phyloP scores from a whole-genome alignment of 2,329 filamentous ascomycete species.

The Aureobasidium subglaciale region DNA sequence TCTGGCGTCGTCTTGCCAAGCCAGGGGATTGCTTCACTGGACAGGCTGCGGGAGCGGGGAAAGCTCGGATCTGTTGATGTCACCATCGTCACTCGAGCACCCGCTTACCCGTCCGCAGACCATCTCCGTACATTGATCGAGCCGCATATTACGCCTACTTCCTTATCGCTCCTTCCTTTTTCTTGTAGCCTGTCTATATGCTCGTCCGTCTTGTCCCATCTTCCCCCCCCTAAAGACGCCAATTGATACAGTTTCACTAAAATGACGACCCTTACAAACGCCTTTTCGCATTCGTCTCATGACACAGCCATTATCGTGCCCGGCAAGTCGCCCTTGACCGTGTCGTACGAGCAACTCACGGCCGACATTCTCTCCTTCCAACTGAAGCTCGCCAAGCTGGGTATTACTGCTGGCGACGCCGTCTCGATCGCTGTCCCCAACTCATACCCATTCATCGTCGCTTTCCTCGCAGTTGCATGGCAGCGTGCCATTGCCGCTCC shows the following conservation, averaged over 20 bases:
- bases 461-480: constrained; percentile 79
- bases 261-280: constrained; percentile 53
- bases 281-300: constrained; percentile 46
- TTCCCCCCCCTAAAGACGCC: too few species aligned
- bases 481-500: constrained; percentile 78
- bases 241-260: background rate
- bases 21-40: too few species aligned
- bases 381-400: constrained; percentile 66
- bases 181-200: background rate
- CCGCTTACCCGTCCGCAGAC: background rate
- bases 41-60: background rate
- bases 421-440: constrained; percentile 80
- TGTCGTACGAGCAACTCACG: constrained; percentile 62
- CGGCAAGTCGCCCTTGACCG: constrained; percentile 55
- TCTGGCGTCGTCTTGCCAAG: background rate
- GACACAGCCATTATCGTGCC: constrained; percentile 67
- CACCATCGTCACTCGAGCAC: background rate
- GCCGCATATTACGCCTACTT: background rate
- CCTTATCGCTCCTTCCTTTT: constrained; percentile 5
- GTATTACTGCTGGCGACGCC: constrained; percentile 60
- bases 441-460: constrained; percentile 80
- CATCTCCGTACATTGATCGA: background rate
- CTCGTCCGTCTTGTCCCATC: background rate
- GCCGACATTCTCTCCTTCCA: constrained; percentile 65
- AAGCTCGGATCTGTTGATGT: background rate